Evolutionary conservation across 2,329 filamentous ascomycete species (phyloP).

Genomic region (Thelonectria blattea): DNA sequence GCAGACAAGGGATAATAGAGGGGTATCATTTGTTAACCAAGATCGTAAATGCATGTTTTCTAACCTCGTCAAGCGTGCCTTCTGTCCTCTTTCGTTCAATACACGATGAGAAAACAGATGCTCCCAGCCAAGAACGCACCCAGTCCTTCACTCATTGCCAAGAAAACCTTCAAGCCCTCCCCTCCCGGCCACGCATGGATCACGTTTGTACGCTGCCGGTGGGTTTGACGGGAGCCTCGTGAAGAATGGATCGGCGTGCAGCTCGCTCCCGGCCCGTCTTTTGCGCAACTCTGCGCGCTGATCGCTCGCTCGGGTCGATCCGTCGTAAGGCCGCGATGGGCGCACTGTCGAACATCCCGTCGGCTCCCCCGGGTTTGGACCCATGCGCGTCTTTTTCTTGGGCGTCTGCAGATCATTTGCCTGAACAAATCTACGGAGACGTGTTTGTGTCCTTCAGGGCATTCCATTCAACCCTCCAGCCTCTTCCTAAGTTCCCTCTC

Average conservation of each 20-base stretch:
- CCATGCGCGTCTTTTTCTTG: not conserved
- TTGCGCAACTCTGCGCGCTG: slow-evolving; percentile 15
- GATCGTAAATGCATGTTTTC: too few species aligned
- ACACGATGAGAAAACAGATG: not conserved
- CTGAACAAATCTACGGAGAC: not conserved
- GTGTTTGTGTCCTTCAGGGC: not conserved
- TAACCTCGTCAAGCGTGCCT: too few species aligned
- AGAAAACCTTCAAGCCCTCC: not conserved
- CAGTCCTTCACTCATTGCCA: not conserved
- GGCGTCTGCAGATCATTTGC: slow-evolving; percentile 8
- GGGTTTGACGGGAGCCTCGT: not conserved
- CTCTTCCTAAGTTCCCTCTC: slow-evolving; percentile 63
- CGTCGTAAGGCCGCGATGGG: slow-evolving; percentile 2
- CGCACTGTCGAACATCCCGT: slow-evolving; percentile 9
- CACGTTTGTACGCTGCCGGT: not conserved
- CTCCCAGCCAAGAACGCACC: not conserved
- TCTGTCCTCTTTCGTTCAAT: too few species aligned
- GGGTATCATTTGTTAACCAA: too few species aligned
- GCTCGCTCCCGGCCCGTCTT: slow-evolving; percentile 23
- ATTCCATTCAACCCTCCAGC: slow-evolving; percentile 46
- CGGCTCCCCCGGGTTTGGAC: not conserved
- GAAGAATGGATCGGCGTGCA: slow-evolving; percentile 22
- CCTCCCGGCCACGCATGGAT: not conserved
- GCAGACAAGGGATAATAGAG: too few species aligned
- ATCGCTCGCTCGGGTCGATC: slow-evolving; percentile 12